Evolutionary conservation across 495 filamentous ascomycete species (phyloP).

Genomic region (Hypoxylon cercidicola): DNA sequence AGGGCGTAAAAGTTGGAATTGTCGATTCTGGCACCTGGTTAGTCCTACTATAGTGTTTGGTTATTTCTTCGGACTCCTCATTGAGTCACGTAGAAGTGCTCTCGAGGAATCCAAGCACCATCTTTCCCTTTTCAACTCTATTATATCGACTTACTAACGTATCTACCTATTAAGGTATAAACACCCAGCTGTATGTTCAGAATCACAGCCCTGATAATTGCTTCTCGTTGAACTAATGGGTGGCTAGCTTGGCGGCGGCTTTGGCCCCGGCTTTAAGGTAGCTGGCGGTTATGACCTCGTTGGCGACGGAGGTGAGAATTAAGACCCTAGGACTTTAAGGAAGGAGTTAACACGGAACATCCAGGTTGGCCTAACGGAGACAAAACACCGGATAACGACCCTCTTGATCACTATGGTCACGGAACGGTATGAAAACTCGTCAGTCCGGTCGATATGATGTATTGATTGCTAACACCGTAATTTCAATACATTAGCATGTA

Average conservation of each 20-base stretch:
- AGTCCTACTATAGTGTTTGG: conserved; percentile 39
- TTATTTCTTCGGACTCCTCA: too few species aligned
- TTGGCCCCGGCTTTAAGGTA: conserved; percentile 54
- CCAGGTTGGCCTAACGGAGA: conserved; percentile 19
- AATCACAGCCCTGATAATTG: too few species aligned
- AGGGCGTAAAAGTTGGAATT: conserved; percentile 33
- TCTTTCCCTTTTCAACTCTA: too few species aligned
- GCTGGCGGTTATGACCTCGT: conserved; percentile 51
- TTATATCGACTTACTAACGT: neutral
- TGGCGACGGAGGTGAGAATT: conserved; percentile 37
- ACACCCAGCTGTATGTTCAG: conserved; percentile 6
- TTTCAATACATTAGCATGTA: conserved; percentile 34
- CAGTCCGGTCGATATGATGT: too few species aligned
- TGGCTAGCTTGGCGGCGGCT: conserved; percentile 50
- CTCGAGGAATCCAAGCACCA: too few species aligned
- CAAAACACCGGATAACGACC: conserved; percentile 47
- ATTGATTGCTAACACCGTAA: too few species aligned
- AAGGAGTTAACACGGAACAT: neutral
- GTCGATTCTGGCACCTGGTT: conserved; percentile 55
- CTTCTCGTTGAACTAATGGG: conserved; percentile 1
- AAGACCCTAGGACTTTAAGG: neutral
- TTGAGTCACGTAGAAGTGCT: too few species aligned
- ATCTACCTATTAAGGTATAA: conserved; percentile 38
- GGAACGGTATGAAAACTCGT: conserved; percentile 43
- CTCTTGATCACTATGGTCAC: conserved; percentile 50